phyloP scores from a whole-genome alignment of 345 rosid genomes.

The Salix brachista region DNA sequence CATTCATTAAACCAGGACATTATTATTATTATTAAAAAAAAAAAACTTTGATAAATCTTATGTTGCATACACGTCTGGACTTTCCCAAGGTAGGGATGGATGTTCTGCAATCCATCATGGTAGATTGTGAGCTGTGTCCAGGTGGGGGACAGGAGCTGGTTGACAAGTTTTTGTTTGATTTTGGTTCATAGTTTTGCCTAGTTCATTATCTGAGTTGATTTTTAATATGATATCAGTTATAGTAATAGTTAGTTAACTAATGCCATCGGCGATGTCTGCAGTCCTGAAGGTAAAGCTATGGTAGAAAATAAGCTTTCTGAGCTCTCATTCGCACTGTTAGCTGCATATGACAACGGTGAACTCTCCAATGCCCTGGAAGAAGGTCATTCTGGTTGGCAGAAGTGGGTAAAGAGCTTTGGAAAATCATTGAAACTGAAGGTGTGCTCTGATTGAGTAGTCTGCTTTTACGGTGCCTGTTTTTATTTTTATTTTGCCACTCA shows the following conservation, averaged over 20 bases:
- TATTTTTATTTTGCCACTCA: not conserved
- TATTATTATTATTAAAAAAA: no score
- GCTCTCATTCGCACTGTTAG: constrained; percentile 58
- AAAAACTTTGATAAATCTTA: no score
- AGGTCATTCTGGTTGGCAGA: constrained; percentile 81
- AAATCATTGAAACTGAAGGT: constrained; percentile 81
- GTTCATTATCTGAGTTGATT: not conserved
- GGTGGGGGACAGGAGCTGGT: not conserved
- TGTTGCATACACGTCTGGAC: not conserved
- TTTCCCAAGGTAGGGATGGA: not conserved
- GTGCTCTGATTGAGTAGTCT: constrained; percentile 5
- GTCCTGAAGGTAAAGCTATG: constrained; percentile 61
- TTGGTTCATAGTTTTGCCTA: not conserved
- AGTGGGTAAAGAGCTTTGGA: constrained; percentile 86
- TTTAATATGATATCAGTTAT: not conserved
- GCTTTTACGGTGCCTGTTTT: not conserved
- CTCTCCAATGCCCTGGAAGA: constrained; percentile 61
- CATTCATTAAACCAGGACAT: not conserved
- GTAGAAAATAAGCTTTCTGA: constrained; percentile 73
- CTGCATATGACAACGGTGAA: constrained; percentile 86
- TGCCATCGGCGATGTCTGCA: constrained; percentile 23
- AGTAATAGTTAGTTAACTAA: no score
- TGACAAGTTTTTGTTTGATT: not conserved
- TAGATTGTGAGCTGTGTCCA: not conserved
- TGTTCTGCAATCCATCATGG: not conserved